A percentile compares a stretch with the other conserved stretches of the same genome.
Conservation (phyloP, 441 rosid genomes). For the Adansonia grandidieri region DNA sequence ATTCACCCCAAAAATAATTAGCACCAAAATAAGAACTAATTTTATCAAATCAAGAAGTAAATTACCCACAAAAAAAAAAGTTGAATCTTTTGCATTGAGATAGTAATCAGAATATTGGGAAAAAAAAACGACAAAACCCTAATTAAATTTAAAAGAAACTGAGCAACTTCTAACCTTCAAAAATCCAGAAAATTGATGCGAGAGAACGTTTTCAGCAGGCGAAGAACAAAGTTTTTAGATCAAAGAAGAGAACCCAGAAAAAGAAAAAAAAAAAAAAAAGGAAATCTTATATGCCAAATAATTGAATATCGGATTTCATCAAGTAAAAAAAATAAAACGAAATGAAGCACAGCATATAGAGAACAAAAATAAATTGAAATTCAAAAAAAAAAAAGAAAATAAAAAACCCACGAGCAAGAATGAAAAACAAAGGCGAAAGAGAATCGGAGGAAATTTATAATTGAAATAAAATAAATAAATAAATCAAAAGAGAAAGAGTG, state of each 20-base stretch:
- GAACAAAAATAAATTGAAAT: background rate
- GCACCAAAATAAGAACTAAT: constrained; percentile 1
- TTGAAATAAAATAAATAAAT: background rate
- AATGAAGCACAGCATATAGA: background rate
- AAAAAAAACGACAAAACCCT: constrained; percentile 40
- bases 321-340: background rate
- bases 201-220: constrained; percentile 14
- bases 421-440: background rate
- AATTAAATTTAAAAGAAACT: constrained; percentile 24
- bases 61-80: background rate
- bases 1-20: constrained; percentile 19
- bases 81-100: background rate
- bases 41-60: background rate
- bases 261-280: background rate
- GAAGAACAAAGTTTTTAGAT: constrained; percentile 25
- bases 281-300: constrained; percentile 3
- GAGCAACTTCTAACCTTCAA: constrained; percentile 18
- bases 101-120: background rate
- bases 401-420: constrained; percentile 1
- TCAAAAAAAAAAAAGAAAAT: background rate
- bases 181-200: constrained; percentile 18
- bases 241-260: constrained; percentile 11
- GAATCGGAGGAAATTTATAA: constrained; percentile 17
- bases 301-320: constrained; percentile 4
- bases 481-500: background rate